Evolutionary conservation across 345 rosid genomes (phyloP).

Genomic region (Gossypium bickii): DNA sequence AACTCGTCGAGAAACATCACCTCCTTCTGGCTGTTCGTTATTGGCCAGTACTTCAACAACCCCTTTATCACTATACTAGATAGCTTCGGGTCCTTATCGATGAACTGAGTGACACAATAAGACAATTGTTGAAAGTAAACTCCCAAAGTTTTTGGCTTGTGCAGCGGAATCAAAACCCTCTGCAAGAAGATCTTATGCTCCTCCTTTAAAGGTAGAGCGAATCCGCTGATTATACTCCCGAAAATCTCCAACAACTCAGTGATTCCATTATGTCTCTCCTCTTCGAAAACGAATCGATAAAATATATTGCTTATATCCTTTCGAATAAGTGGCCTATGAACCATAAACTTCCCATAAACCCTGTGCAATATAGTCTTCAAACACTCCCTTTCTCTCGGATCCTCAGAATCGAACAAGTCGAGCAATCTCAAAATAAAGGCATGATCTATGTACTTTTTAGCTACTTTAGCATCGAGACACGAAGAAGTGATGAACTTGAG

Average conservation of each 20-base stretch:
- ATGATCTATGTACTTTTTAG: conserved; percentile 79
- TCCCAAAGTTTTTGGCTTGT: conserved; percentile 79
- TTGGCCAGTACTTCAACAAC: conserved; percentile 77
- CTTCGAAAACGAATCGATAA: conserved; percentile 71
- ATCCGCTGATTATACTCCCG: conserved; percentile 80
- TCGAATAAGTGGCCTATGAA: conserved; percentile 77
- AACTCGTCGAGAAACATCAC: conserved; percentile 80
- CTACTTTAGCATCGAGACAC: conserved; percentile 65
- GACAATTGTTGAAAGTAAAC: conserved; percentile 75
- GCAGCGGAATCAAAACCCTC: conserved; percentile 79
- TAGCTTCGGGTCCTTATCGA: conserved; percentile 81
- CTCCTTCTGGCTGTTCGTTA: conserved; percentile 86
- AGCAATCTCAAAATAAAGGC: conserved; percentile 72
- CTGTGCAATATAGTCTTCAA: conserved; percentile 71
- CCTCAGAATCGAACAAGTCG: conserved; percentile 77
- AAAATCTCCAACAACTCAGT: conserved; percentile 81
- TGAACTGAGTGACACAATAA: conserved; percentile 68
- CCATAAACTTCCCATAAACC: conserved; percentile 83
- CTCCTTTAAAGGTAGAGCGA: conserved; percentile 82
- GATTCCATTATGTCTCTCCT: conserved; percentile 75
- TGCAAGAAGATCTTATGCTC: conserved; percentile 86
- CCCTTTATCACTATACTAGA: conserved; percentile 60
- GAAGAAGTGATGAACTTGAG: conserved; percentile 70
- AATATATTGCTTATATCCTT: conserved; percentile 71
- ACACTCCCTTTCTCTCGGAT: conserved; percentile 82